Evolutionary conservation across 768 basidiomycete species (phyloP).

Genomic region (Podaxis sp.): DNA sequence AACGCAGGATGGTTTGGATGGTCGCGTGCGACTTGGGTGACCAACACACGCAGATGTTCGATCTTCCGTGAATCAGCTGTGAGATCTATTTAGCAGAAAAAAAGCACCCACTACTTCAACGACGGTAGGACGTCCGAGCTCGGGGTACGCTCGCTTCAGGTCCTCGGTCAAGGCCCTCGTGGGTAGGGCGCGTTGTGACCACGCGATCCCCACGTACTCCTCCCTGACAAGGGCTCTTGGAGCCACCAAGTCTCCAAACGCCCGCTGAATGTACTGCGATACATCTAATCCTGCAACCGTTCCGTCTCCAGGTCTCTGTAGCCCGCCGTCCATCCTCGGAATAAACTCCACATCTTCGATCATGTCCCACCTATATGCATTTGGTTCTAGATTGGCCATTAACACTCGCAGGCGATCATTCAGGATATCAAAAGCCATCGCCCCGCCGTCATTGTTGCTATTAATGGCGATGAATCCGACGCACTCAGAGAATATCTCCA

Average conservation of each 20-base stretch:
- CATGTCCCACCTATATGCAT: not conserved
- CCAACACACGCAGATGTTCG: constrained; percentile 1
- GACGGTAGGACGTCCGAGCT: constrained; percentile 16
- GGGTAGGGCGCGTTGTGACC: constrained; percentile 20
- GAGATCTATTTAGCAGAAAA: not conserved
- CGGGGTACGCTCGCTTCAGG: constrained; percentile 14
- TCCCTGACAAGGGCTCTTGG: constrained; percentile 15
- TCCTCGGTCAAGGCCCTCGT: constrained; percentile 9
- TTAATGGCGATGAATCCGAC: not conserved
- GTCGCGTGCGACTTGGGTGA: not conserved
- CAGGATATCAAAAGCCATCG: not conserved
- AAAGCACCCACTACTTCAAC: constrained; percentile 19
- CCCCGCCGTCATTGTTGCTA: not conserved
- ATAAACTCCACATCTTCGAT: constrained; percentile 1
- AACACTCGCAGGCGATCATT: not conserved
- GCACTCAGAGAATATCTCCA: constrained; percentile 6
- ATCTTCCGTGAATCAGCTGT: not conserved
- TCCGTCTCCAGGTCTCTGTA: not conserved
- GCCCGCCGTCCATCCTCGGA: not conserved
- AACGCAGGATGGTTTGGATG: not conserved
- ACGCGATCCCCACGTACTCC: constrained; percentile 18
- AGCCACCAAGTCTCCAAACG: constrained; percentile 9
- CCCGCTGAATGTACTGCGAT: not conserved
- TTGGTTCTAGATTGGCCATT: not conserved
- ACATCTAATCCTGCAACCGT: not conserved